A percentile compares a stretch with the other conserved stretches of the same genome.
Evolutionary conservation across 192 early-diverging fungal species (phyloP).

Genomic region (Endogone sp.): DNA sequence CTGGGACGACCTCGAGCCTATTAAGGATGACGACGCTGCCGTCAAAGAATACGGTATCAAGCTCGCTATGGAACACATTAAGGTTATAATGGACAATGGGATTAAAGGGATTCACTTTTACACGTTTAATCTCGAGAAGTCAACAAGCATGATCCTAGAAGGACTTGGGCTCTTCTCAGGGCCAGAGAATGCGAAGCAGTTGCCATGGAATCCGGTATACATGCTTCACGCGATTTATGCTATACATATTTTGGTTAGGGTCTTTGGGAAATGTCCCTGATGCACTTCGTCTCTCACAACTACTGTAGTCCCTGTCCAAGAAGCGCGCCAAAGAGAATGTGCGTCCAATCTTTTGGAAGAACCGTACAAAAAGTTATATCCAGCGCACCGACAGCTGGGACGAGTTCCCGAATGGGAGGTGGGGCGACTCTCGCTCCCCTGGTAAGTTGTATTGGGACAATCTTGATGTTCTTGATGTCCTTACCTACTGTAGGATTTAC

Average conservation of each 20-base stretch:
- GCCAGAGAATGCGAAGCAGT: constrained; percentile 42
- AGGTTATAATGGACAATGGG: constrained; percentile 46
- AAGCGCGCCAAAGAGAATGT: constrained; percentile 94
- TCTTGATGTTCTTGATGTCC: no score
- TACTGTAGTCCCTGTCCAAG: constrained; percentile 62
- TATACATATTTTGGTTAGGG: constrained; percentile 3
- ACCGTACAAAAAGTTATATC: constrained; percentile 90
- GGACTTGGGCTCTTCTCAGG: constrained; percentile 72
- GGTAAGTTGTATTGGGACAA: background rate
- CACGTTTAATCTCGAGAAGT: constrained; percentile 90
- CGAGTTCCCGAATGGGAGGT: constrained; percentile 97
- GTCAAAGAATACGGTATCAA: constrained; percentile 90
- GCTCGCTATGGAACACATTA: constrained; percentile 74
- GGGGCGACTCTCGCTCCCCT: constrained; percentile 96
- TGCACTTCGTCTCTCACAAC: no score
- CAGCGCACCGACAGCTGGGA: constrained; percentile 91
- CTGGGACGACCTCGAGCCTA: constrained; percentile 82
- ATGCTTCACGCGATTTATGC: background rate
- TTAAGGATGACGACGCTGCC: constrained; percentile 98
- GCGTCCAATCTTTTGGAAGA: constrained; percentile 98
- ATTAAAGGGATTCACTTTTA: constrained; percentile 91
- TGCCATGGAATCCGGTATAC: constrained; percentile 36
- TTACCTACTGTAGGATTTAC: no score
- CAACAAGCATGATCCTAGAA: constrained; percentile 85
- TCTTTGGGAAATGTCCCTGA: no score